Evolutionary conservation across 257 asterid species (phyloP), one percentile per base, ranked within the genome.

Genomic region (Capsicum chinense): DNA sequence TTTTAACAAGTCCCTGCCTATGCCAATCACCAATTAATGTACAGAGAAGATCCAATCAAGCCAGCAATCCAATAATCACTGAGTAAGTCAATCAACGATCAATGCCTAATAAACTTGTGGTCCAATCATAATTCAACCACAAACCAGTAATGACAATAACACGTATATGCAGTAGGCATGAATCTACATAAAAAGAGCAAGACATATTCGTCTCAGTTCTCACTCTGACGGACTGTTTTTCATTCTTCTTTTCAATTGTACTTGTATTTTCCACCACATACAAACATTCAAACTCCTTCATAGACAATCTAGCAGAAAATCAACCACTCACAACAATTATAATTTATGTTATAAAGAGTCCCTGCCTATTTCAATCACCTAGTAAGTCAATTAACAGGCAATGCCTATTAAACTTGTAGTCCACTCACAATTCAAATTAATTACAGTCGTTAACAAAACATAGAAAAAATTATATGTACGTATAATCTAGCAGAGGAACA

Each of bases 51-150:
- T 17, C 79, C 5, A 47, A 69, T 69, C 35, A 0, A 42, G 79
- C 56, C 42, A 70, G 56, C 9, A 56, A 70, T 14, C 42, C 35
- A 17, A 9, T 9, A 69, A 70, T 42, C 33, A 16, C 8, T 7
- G 78, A 39, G 44, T 39, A 39, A 39, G 3, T 39, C 15, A 39
- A 3, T 39, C 5, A 69, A 15, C 56, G 8, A 56, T 17, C 79
- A 70, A 39, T 70, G 56, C 79, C 42, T 42, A 42, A 16, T 70
- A 56, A 15, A 70, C 79, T 70, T 70, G 79, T 15, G 17, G 56
- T 42, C 56, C 56, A 70, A 70, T 42, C 79, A 0, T 9, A 42
- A 8, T 9, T 70, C 79, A 70, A 44, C 56, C 15, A 70, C 35
- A 70, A 69, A 70, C 79, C 15, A 56, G 16, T 42, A 70, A 42